A percentile compares a stretch with the other conserved stretches of the same genome.
These are phyloP conservation scores for Apiotrichum sp. DNA, from an alignment of 1,284 basidiomycete species.

Conservation along the genomic window DNA sequence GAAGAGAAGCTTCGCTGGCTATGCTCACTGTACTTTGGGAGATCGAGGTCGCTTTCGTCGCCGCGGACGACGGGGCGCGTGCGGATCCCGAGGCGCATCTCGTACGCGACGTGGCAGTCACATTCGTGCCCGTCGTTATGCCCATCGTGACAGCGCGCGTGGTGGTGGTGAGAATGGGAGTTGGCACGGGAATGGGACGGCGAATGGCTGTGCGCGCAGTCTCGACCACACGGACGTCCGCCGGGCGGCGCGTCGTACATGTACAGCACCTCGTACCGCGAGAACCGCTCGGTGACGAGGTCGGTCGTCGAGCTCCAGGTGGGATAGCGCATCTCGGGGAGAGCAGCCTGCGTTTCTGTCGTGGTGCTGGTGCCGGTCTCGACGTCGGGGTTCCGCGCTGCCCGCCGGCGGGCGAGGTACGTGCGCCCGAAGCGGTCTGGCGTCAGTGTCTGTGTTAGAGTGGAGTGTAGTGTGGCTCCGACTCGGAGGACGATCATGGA, in stretches of 20 bases:
- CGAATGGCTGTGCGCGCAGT: too few species aligned
- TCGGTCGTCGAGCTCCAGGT: background rate
- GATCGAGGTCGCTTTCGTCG: background rate
- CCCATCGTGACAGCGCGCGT: too few species aligned
- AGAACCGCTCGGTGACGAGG: background rate
- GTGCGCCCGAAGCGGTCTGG: too few species aligned
- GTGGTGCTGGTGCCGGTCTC: background rate
- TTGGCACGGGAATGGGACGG: too few species aligned
- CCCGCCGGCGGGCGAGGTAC: too few species aligned
- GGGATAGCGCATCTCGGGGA: background rate
- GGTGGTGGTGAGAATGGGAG: too few species aligned
- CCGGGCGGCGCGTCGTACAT: background rate
- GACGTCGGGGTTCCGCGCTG: background rate
- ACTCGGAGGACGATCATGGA: too few species aligned
- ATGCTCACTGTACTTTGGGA: slow-evolving; percentile 1
- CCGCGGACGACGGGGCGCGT: background rate
- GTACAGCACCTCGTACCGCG: background rate
- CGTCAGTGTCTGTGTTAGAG: too few species aligned
- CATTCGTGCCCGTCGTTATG: too few species aligned
- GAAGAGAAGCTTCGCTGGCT: background rate
- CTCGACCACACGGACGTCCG: too few species aligned
- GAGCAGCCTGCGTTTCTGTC: background rate
- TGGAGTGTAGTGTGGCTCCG: too few species aligned
- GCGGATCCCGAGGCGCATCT: background rate
- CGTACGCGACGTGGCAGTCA: background rate